Evolutionary conservation across 352 stramenopile genomes (phyloP).

Genomic region (Phytophthora hibernalis): DNA sequence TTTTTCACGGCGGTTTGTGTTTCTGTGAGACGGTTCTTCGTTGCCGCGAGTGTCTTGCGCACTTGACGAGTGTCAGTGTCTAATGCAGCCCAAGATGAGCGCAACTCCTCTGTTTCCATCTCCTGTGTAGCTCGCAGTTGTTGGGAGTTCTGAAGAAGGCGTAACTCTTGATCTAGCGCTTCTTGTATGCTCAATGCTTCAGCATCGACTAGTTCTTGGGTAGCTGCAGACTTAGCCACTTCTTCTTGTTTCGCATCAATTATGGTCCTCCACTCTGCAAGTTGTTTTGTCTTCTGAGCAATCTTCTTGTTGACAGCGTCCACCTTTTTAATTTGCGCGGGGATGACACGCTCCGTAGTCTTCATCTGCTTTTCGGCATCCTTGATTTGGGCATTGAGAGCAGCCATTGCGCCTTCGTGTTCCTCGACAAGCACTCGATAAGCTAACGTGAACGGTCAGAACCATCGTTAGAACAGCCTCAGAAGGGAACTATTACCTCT

Average conservation of each 20-base stretch:
- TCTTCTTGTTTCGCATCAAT: constrained; percentile 24
- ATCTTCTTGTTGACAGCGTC: constrained; percentile 31
- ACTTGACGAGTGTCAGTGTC: constrained; percentile 29
- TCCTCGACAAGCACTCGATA: constrained; percentile 20
- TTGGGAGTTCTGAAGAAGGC: constrained; percentile 9
- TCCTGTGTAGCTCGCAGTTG: constrained; percentile 17
- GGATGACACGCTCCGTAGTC: constrained; percentile 29
- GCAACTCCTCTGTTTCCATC: constrained; percentile 30
- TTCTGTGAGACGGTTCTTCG: constrained; percentile 18
- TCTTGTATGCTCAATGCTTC: constrained; percentile 25
- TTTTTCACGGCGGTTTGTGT: constrained; percentile 44
- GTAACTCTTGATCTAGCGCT: constrained; percentile 21
- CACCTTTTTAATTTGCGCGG: constrained; percentile 32
- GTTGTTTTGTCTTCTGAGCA: constrained; percentile 25
- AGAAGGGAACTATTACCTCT: neutral
- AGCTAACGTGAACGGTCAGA: constrained; percentile 16
- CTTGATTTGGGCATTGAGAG: constrained; percentile 34
- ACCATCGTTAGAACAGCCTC: constrained; percentile 3
- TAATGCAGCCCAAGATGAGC: constrained; percentile 26
- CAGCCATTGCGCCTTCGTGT: constrained; percentile 26
- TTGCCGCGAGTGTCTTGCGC: constrained; percentile 3
- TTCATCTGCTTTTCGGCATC: constrained; percentile 32
- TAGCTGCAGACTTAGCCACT: constrained; percentile 25
- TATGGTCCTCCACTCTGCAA: constrained; percentile 31
- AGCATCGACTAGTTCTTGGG: constrained; percentile 29